Conservation (phyloP, 2,329 filamentous ascomycete species). For the Pseudocercospora pini-densiflorae region DNA sequence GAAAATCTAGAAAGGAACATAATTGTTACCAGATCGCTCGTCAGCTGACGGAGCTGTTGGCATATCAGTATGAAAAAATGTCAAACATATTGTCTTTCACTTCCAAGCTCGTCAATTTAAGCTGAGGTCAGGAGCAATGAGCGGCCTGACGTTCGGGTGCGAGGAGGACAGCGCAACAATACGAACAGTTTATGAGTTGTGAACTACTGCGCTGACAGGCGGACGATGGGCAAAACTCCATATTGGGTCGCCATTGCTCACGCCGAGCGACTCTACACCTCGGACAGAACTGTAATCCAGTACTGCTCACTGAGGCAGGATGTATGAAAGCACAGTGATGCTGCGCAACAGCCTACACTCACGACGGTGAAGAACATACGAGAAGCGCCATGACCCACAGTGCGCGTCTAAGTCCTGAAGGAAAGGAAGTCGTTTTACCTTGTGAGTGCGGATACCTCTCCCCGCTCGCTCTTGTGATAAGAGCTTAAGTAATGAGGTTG, state of each 20-base stretch:
- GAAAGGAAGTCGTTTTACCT: neutral
- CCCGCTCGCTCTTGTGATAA: conserved; percentile 9
- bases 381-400: neutral
- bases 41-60: neutral
- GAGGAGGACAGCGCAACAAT: neutral
- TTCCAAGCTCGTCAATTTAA: too few relatives aligned
- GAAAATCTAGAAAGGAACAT: neutral
- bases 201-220: neutral
- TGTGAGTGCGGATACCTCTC: conserved; percentile 11
- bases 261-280: too few relatives aligned
- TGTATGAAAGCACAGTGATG: too few relatives aligned
- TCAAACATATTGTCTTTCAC: neutral
- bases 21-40: neutral
- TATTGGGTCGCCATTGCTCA: too few relatives aligned
- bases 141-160: too few relatives aligned
- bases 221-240: neutral
- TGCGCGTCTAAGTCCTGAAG: neutral
- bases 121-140: neutral
- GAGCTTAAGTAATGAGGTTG: conserved; percentile 13
- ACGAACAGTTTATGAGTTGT: neutral
- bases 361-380: too few relatives aligned
- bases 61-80: neutral
- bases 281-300: too few relatives aligned
- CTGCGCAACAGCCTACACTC: too few relatives aligned
- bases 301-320: too few relatives aligned